Base-by-base conservation (phyloP, 208 protist species). In the Trypanosoma vivax region DNA sequence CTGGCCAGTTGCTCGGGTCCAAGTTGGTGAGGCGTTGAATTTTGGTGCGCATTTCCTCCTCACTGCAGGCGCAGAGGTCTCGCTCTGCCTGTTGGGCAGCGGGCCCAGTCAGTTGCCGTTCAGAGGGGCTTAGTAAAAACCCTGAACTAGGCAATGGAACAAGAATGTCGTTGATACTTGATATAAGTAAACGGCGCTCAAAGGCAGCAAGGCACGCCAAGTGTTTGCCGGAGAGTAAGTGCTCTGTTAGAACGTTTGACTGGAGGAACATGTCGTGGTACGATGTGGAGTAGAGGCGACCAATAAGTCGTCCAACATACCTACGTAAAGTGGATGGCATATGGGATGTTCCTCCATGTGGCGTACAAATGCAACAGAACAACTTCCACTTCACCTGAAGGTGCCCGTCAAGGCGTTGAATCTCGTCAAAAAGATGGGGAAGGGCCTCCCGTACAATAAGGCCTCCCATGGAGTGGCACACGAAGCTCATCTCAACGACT, bases 391-490 rank as follows among this genome's bases (percentile, higher is more conserved):
- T 31, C n/a, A 86, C 41, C 1, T 25, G 21, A 10, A 62, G 14
- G 5, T 29, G 11, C 18, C 25, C 46, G 21, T 48, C 18, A 4
- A 30, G 14, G 1, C 16, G 13, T 43, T 35, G 24, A 28, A 53
- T 19, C 23, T 16, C 28, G 23, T 21, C 10, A 9, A 58, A 53
- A 19, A 90, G 40, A 16, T 6, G 11, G 11, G 82, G 82, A 21
- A 84, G 47, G 0, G 78, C 75, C 29, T 68, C 64, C 7, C 82
- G 70, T 2, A 86, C 60, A 3, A 90, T 71, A 14, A 90, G 52
- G 21, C 78, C 78, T 16, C 82, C 78, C 78, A 90, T 90, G 2
- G 52, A 61, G 42, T 67, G 48, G 0, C 52, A 65, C 3, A 85
- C 67, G 29, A 80, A 79, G 38, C 58, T 72, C 34, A 90, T 57